Evolutionary conservation across 768 basidiomycete genomes (phyloP), one percentile per base, ranked within the genome.

Genomic region (Butyriboletus loyo): DNA sequence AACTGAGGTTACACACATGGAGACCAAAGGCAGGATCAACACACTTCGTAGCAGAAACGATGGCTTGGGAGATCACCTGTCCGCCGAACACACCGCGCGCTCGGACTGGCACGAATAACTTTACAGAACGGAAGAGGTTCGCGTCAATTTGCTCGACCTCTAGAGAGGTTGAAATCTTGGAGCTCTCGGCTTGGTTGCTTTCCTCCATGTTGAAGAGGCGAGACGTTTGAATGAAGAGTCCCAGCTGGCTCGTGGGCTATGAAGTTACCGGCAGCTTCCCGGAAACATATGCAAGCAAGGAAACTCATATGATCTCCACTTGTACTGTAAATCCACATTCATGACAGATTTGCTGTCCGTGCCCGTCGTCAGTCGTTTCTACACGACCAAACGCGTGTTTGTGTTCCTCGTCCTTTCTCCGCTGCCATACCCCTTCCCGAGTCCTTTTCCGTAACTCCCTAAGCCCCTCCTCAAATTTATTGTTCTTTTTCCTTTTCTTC

Each of bases 281-380:
- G 4, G 1, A 15, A 57, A 53, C 43, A 41, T 40, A 22, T 40
- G 31, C 30, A 11, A 28, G 28, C 38, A 1, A 11, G n/a, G 21
- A 24, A 24, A 22, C 22, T 71, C 60, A 94, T 46, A 93, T 76
- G 60, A 88, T 85, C 69, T 97, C 95, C 10, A 93, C 84, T 37
- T 96, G 89, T 39, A 97, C 80, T 15, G 87, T 86, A 68, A 97
- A 97, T 15, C 94, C 96, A 71, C 96, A 98, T 56, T 81, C 83
- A 61, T 84, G 84, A 62, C 96, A 98, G 44, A 87, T 75, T 74
- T 98, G 90, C 56, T 81, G 75, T 11, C 77, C 80, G 13, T 72
- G 69, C 2, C 85, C 86, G 32, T 83, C 77, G 5, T 75, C 68
- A 1, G 77, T 77, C 44, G 69, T 74, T 54, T 82, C 80, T 17